Base-by-base conservation (phyloP, 2,329 filamentous ascomycete species). In the Curvularia sp. region DNA sequence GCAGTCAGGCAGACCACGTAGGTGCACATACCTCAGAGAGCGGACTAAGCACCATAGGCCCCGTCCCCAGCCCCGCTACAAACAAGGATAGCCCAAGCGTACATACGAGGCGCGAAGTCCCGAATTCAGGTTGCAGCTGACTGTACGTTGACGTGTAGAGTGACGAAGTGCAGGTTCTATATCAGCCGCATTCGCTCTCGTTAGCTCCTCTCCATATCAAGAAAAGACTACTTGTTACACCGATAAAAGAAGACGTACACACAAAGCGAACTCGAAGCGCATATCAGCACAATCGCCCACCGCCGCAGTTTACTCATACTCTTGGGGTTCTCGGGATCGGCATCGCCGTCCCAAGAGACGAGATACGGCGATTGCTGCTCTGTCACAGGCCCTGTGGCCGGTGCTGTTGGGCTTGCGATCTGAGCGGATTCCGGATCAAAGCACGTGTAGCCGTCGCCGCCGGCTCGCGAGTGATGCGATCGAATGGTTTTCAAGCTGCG, bases 141-240 rank as follows among this genome's bases (percentile, higher is more conserved):
- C 70, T 73, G 75, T 97, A 97, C 0, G 91, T 95, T 12, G 87
- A 86, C 0, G 92, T 94, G 77, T 97, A 97, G 68, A 96, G 87
- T n/a, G 92, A 95, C 48, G 90, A 93, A 1, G 91, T 87, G 73
- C 89, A 92, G 8, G 93, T 96, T 53, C 90, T 93, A 68, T 52
- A 48, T 47, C 31, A 18, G 35, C 26, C 26, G 26, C 26, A 8
- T 8, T 28, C 26, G 26, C 13, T 22, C 43, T 41, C 51, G 57
- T 28, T 31, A 35, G 49, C 53, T 48, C 51, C 30, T 31, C 10
- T 10, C 28, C 28, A 30, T 30, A 10, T 5, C 7, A 30, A 30
- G 10, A 4, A 31, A 12, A 31, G 4, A 10, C 9, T 1, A 12
- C 9, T 31, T 12, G 35, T 38, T 38, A 38, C 35, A 38, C 35